phyloP scores from a whole-genome alignment of 257 asterid genomes.

The Thymus mandschuricus region DNA sequence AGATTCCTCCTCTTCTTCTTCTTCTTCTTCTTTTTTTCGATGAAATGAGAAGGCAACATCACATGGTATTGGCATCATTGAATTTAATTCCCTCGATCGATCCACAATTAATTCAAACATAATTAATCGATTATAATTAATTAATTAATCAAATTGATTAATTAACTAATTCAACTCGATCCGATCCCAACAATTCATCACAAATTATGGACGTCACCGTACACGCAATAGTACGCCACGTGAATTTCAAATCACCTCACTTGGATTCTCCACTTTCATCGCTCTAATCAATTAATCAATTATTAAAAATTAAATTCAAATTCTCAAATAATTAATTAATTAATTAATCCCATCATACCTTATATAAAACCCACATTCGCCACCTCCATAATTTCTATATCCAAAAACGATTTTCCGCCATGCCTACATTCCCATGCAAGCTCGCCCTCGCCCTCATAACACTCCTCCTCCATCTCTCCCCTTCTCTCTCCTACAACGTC shows the following conservation, averaged over 20 bases:
- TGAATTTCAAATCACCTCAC: slow-evolving; percentile 44
- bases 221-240: slow-evolving; percentile 37
- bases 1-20: background rate
- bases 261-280: slow-evolving; percentile 38
- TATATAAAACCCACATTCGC: background rate
- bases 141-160: background rate
- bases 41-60: slow-evolving; percentile 11
- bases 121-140: background rate
- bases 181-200: slow-evolving; percentile 36
- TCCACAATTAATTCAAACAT: background rate
- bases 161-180: background rate
- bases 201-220: slow-evolving; percentile 29
- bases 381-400: background rate
- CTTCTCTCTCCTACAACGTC: slow-evolving; percentile 54
- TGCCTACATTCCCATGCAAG: slow-evolving; percentile 22
- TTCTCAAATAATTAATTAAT: background rate
- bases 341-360: background rate
- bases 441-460: slow-evolving; percentile 9
- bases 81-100: slow-evolving; percentile 33
- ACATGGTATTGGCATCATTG: slow-evolving; percentile 35
- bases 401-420: background rate
- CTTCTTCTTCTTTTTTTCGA: background rate
- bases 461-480: slow-evolving; percentile 6
- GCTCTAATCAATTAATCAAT: background rate
- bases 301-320: too few species aligned